Conservation (phyloP, 306 rosid species). For the Carpinus viminea region DNA sequence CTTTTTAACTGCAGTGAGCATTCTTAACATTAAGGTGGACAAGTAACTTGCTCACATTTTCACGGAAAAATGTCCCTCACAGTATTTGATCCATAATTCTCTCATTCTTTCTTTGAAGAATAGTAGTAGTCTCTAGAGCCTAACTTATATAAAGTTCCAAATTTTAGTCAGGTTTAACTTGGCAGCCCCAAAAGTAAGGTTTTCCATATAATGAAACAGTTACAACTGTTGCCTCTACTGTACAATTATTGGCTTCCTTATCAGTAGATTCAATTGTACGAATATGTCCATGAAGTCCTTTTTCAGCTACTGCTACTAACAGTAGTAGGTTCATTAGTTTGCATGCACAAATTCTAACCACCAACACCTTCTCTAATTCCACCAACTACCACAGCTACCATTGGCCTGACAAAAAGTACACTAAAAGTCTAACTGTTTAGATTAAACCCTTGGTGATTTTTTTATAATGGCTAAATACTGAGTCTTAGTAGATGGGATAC, state of each 20-base stretch:
- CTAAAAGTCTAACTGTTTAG: not conserved
- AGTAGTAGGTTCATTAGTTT: conserved; percentile 1
- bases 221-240: conserved; percentile 1
- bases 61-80: not conserved
- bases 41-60: not conserved
- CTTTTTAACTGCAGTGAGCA: not conserved
- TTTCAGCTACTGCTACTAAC: not conserved
- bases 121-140: not conserved
- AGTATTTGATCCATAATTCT: not conserved
- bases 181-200: not conserved
- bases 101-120: not conserved
- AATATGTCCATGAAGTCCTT: not conserved
- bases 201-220: not conserved
- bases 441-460: not conserved
- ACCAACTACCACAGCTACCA: conserved; percentile 7
- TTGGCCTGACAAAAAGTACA: not conserved
- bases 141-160: not conserved
- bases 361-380: not conserved
- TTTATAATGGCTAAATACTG: not conserved
- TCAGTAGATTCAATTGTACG: not conserved
- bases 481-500: not conserved
- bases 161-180: not conserved
- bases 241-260: conserved; percentile 8
- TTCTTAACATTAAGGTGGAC: not conserved
- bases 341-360: not conserved